A percentile compares a stretch with the other conserved stretches of the same genome.
These are phyloP conservation scores for Parastagonospora avenae DNA, from an alignment of 2,329 filamentous ascomycete species.

Conservation along the genomic window DNA sequence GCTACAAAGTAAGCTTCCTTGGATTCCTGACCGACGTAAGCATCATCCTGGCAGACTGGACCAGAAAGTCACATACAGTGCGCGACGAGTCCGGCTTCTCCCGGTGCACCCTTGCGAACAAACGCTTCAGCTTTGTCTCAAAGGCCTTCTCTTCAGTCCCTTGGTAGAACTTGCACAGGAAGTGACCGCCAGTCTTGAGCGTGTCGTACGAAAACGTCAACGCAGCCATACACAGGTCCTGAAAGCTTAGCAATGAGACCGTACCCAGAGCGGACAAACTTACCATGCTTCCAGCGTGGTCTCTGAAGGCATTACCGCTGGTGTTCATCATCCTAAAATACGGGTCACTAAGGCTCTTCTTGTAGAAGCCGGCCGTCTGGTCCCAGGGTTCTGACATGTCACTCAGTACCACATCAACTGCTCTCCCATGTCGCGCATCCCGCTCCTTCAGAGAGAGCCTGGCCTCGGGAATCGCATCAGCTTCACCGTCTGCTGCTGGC, in stretches of 20 bases:
- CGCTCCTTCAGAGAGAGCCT: constrained; percentile 38
- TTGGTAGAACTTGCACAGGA: constrained; percentile 98
- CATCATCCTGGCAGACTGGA: neutral
- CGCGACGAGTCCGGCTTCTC: constrained; percentile 93
- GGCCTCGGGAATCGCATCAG: constrained; percentile 30
- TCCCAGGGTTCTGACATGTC: constrained; percentile 99
- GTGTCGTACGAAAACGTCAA: constrained; percentile 85
- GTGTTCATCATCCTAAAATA: constrained; percentile 99
- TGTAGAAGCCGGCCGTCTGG: constrained; percentile 76
- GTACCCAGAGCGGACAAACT: constrained; percentile 33
- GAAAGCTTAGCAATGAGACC: constrained; percentile 8
- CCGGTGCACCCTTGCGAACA: constrained; percentile 81
- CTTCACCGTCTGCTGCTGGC: constrained; percentile 12
- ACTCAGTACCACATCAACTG: constrained; percentile 91
- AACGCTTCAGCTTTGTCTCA: constrained; percentile 72
- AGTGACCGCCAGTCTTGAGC: constrained; percentile 80
- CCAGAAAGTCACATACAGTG: constrained; percentile 60
- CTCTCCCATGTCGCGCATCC: constrained; percentile 56
- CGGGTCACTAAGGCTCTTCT: constrained; percentile 91
- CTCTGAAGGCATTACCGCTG: constrained; percentile 81
- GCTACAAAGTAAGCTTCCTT: constrained; percentile 88
- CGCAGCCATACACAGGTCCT: constrained; percentile 91
- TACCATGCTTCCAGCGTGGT: constrained; percentile 96
- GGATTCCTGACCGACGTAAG: constrained; percentile 65
- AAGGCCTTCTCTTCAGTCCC: constrained; percentile 82